These are phyloP conservation scores for Dactylorhiza incarnata DNA, from an alignment of 106 monocot species.

Conservation along the genomic window DNA sequence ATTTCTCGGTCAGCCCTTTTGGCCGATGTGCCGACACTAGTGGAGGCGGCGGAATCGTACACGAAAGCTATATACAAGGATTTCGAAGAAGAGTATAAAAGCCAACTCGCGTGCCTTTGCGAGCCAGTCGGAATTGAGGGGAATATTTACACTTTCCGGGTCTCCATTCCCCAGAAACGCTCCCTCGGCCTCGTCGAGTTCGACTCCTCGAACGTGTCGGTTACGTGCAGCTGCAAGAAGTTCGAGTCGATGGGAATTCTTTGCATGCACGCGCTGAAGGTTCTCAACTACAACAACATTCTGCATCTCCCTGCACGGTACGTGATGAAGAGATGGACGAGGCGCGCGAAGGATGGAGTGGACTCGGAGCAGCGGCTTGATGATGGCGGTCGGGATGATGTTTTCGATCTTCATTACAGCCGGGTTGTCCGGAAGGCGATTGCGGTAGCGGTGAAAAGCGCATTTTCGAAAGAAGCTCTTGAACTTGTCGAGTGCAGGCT, in stretches of 20 bases:
- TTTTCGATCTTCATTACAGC: slow-evolving; percentile 12
- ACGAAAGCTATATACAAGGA: slow-evolving; percentile 35
- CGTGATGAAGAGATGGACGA: slow-evolving; percentile 44
- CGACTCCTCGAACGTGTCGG: slow-evolving; percentile 13
- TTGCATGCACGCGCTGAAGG: slow-evolving; percentile 59
- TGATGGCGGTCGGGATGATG: neutral
- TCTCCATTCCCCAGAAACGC: slow-evolving; percentile 23
- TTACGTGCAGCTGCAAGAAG: slow-evolving; percentile 49
- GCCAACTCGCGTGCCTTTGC: slow-evolving; percentile 43
- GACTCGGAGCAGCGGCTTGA: neutral
- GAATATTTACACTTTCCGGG: slow-evolving; percentile 26
- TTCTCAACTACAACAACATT: slow-evolving; percentile 57
- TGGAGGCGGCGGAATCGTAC: slow-evolving; percentile 42
- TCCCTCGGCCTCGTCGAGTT: slow-evolving; percentile 32
- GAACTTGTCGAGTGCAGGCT: slow-evolving; percentile 21
- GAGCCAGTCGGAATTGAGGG: slow-evolving; percentile 30
- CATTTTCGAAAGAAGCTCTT: slow-evolving; percentile 29
- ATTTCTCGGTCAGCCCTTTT: slow-evolving; percentile 20
- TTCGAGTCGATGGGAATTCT: slow-evolving; percentile 45
- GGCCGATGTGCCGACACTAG: slow-evolving; percentile 34
- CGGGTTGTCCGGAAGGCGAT: slow-evolving; percentile 27
- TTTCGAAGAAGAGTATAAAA: slow-evolving; percentile 46
- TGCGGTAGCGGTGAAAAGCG: slow-evolving; percentile 23
- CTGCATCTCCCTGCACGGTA: slow-evolving; percentile 37
- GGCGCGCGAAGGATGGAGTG: slow-evolving; percentile 35